Evolutionary conservation across 805 yeast species (phyloP).

Genomic region (Metschnikowia similis): DNA sequence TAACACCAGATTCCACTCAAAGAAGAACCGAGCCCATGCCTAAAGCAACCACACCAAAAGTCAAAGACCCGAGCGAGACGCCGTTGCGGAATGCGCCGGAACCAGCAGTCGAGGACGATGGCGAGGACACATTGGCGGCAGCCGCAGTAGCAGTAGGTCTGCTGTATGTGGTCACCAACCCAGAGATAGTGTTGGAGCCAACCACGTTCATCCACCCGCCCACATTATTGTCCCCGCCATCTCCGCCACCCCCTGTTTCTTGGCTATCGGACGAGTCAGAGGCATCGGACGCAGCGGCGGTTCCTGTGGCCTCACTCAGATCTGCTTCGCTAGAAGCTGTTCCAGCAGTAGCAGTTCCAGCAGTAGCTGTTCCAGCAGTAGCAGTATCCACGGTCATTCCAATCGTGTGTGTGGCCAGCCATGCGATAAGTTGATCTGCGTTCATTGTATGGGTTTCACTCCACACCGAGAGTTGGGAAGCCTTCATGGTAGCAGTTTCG

Average conservation of each 20-base stretch:
- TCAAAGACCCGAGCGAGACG: not conserved
- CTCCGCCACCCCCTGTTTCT: constrained; percentile 9
- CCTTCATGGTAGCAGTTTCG: constrained; percentile 13
- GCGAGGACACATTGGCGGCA: not conserved
- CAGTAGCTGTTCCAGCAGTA: not conserved
- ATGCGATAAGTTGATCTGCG: constrained; percentile 14
- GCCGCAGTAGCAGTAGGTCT: constrained; percentile 16
- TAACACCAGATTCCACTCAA: not conserved
- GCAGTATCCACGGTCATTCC: constrained; percentile 2
- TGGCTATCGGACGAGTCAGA: not conserved
- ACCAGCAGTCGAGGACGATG: not conserved
- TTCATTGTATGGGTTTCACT: constrained; percentile 14
- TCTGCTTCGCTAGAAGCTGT: not conserved
- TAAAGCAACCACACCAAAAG: not conserved
- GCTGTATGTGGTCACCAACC: constrained; percentile 30
- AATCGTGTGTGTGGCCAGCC: constrained; percentile 16
- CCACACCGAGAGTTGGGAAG: constrained; percentile 13
- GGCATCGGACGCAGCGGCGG: not conserved
- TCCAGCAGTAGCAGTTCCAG: not conserved
- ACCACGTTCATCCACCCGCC: constrained; percentile 11
- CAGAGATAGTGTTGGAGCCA: constrained; percentile 20
- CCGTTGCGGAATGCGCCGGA: not conserved
- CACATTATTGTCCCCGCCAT: constrained; percentile 10
- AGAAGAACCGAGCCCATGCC: not conserved
- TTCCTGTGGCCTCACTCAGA: constrained; percentile 3